Base-by-base conservation (phyloP, 192 early-diverging fungal genomes). In the Umbelopsis isabellina region DNA sequence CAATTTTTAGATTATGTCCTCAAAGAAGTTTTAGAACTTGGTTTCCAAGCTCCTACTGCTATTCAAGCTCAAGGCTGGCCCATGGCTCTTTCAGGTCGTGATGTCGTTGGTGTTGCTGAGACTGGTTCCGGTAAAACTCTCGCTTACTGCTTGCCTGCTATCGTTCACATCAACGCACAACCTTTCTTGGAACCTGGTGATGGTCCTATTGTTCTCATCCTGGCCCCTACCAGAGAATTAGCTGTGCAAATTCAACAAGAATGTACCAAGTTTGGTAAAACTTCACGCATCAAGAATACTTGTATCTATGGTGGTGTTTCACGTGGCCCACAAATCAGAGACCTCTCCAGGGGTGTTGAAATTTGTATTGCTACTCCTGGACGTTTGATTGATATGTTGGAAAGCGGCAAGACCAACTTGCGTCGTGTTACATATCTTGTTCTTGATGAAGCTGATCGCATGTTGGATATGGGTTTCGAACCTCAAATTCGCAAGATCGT, bases 381-480 rank as follows among this genome's bases (percentile, higher is more conserved):
- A 46, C 93, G 97, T 69, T 87, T 99, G 71, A 97, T 99, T 49
- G 97, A 99, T 79, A 94, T 99, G 94, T 76, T 98, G 4, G 92
- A 95, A 70, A 85, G 85, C 52, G 90, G 92, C 13, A 90, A 86
- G 67, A 97, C 95, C 41, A 98, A 98, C 73, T 82, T 99, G 67
- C 87, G 90, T 65, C 89, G 96, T 65, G 97, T 99, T 44, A 97
- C 97, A 7, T 97, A 97, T 72, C 86, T 99, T 48, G 97, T 99
- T 45, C 85, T 99, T 69, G 97, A 98, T 84, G 97, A 98, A 78
- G 97, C 97, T n/a, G 97, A 99, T 81, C 90, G 95, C 65, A 97
- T 97, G 97, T 81, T 99, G 69, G 97, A 99, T 79, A 98, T 99
- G 96, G 96, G 97, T 72, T 98, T 97, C 75, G 97, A 99, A 83